Base-by-base conservation (phyloP, 192 early-diverging fungal genomes). In the Coemansia sp. region DNA sequence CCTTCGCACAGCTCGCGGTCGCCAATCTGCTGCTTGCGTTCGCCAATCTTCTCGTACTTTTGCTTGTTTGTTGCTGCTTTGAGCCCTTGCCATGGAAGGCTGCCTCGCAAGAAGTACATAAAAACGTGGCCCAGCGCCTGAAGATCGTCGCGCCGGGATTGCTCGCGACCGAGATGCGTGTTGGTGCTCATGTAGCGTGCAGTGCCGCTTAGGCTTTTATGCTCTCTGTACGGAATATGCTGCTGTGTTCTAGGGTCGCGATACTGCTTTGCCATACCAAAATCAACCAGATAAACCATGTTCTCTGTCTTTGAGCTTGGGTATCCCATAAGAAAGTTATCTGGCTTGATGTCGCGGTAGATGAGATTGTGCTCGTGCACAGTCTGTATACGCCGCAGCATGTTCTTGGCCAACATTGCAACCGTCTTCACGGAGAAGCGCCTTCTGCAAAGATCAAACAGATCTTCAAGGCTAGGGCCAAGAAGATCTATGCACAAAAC, bases 31-130 rank as follows among this genome's bases (percentile, higher is more conserved):
- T 96, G 97, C 82, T 99, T 99, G 87, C 95, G 95, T 81, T 99
- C 95, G 45, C 97, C 97, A 80, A 99, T 99, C 77, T 96, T 95
- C 76, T 99, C 97, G 78, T 99, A 99, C 71, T 99, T 99, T 88
- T 99, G 95, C 76, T 97, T 95, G 87, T 99, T 99, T 65, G 94
- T 96, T 16, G 91, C 92, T 1, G 97, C 97, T 84, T 97, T 98
- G 21, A 99, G 80, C 6, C 97, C 97, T 82, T 99, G 97, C 97
- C 97, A 99, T 13, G 97, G 97, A 55, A 99, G 83, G 21, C 87
- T 87, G 22, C 95, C 94, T 55, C 94, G 88, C 80, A 99, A 85
- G 78, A 99, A 97, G 85, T 99, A 99, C 88, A 99, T 93, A 66
- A 99, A 96, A 10, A 99, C 97, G 78, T 99, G 97, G 46, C 97